These are phyloP conservation scores for Candida succiphila DNA, from an alignment of 805 yeast genomes.

Conservation along the genomic window DNA sequence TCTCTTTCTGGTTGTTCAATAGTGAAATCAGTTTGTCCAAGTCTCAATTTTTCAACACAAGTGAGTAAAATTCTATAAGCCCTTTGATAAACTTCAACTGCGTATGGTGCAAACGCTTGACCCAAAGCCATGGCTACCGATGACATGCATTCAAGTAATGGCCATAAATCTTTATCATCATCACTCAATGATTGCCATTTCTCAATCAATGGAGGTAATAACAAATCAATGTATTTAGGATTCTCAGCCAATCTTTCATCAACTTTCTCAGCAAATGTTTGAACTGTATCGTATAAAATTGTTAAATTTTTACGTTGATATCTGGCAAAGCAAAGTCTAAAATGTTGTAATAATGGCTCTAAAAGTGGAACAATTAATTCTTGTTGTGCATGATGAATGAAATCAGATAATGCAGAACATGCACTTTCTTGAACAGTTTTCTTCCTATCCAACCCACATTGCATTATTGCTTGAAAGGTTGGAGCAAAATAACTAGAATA, in stretches of 20 bases:
- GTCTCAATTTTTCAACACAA: slow-evolving; percentile 58
- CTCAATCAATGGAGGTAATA: slow-evolving; percentile 72
- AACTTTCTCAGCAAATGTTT: slow-evolving; percentile 74
- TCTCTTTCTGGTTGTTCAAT: slow-evolving; percentile 80
- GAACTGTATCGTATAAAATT: slow-evolving; percentile 81
- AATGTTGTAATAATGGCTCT: slow-evolving; percentile 58
- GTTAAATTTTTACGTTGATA: slow-evolving; percentile 80
- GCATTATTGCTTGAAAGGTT: slow-evolving; percentile 66
- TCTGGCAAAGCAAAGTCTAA: slow-evolving; percentile 60
- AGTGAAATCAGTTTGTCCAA: slow-evolving; percentile 54
- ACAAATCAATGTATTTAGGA: slow-evolving; percentile 43
- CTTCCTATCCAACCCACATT: slow-evolving; percentile 69
- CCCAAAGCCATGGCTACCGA: slow-evolving; percentile 84
- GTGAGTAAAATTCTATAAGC: slow-evolving; percentile 60
- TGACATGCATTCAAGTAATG: slow-evolving; percentile 86
- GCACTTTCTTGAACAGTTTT: slow-evolving; percentile 96
- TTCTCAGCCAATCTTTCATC: slow-evolving; percentile 45
- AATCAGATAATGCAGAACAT: slow-evolving; percentile 75
- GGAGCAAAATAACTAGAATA: slow-evolving; percentile 65
- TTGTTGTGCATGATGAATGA: slow-evolving; percentile 68
- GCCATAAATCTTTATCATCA: slow-evolving; percentile 81
- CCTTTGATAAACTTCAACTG: slow-evolving; percentile 75
- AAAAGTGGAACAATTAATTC: slow-evolving; percentile 51
- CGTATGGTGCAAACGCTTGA: slow-evolving; percentile 78
- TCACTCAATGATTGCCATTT: slow-evolving; percentile 76